Conservation (phyloP, 768 basidiomycete species). For the Suillus alpinus region DNA sequence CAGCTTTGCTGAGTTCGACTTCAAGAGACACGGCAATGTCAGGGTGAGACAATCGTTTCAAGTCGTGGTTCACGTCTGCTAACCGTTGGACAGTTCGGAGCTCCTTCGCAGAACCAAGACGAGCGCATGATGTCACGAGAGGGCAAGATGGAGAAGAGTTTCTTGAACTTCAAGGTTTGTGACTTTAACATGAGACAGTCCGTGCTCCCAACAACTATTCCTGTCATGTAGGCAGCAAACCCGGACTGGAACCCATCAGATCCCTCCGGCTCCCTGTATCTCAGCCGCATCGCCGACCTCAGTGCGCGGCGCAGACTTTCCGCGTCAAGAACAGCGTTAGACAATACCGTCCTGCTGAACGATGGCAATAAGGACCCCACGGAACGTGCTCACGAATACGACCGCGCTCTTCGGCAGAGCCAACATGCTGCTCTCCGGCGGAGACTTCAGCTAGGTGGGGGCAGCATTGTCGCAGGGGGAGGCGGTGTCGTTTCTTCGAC, state of each 20-base stretch:
- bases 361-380: slow-evolving; percentile 36
- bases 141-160: slow-evolving; percentile 99
- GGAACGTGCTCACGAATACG: slow-evolving; percentile 71
- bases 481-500: slow-evolving; percentile 51
- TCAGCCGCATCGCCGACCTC: slow-evolving; percentile 77
- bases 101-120: slow-evolving; percentile 64
- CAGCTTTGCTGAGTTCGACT: slow-evolving; percentile 98
- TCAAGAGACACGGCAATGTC: slow-evolving; percentile 89
- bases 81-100: slow-evolving; percentile 64
- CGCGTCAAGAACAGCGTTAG: slow-evolving; percentile 24
- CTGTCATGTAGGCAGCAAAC: slow-evolving; percentile 65
- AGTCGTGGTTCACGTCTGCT: not conserved
- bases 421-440: slow-evolving; percentile 50
- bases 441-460: slow-evolving; percentile 29
- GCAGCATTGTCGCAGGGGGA: slow-evolving; percentile 34
- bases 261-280: slow-evolving; percentile 86
- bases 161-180: slow-evolving; percentile 84
- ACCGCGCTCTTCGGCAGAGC: slow-evolving; percentile 70
- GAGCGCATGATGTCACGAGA: slow-evolving; percentile 82
- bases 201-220: slow-evolving; percentile 3
- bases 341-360: slow-evolving; percentile 28
- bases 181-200: not conserved
- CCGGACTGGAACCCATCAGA: slow-evolving; percentile 95
- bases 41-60: slow-evolving; percentile 47
- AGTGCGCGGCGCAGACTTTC: slow-evolving; percentile 41